Conservation (phyloP, 106 monocot genomes). For the Dioscorea alata region DNA sequence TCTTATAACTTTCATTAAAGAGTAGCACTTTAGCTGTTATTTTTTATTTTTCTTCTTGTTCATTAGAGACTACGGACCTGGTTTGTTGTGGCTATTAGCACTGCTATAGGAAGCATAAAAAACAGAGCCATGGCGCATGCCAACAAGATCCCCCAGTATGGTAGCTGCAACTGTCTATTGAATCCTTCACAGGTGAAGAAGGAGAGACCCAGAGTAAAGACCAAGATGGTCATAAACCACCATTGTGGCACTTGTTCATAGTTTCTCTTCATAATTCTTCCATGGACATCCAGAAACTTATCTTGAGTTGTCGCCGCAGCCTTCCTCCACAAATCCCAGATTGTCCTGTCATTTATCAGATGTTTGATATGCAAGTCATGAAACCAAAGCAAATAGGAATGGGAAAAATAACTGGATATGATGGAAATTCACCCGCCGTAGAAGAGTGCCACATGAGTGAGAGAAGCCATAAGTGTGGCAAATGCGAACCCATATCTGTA, state of each 20-base stretch:
- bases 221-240: background rate
- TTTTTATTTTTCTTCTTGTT: too few relatives aligned
- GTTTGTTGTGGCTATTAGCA: conserved; percentile 4
- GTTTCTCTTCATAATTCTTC: too few relatives aligned
- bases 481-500: background rate
- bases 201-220: background rate
- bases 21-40: too few relatives aligned
- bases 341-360: too few relatives aligned
- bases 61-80: background rate
- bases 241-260: too few relatives aligned
- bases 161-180: conserved; percentile 1
- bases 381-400: too few relatives aligned
- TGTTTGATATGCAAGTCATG: too few relatives aligned
- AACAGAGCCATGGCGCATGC: background rate
- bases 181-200: conserved; percentile 6
- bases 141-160: conserved; percentile 3
- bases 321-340: too few relatives aligned
- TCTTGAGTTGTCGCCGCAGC: too few relatives aligned
- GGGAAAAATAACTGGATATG: background rate
- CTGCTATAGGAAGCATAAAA: conserved; percentile 2
- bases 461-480: background rate
- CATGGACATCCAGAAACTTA: too few relatives aligned
- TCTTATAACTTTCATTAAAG: too few relatives aligned
- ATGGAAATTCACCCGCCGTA: background rate
- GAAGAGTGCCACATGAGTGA: background rate